Base-by-base conservation (phyloP, 106 monocot genomes). In the Dendrobium officinale region DNA sequence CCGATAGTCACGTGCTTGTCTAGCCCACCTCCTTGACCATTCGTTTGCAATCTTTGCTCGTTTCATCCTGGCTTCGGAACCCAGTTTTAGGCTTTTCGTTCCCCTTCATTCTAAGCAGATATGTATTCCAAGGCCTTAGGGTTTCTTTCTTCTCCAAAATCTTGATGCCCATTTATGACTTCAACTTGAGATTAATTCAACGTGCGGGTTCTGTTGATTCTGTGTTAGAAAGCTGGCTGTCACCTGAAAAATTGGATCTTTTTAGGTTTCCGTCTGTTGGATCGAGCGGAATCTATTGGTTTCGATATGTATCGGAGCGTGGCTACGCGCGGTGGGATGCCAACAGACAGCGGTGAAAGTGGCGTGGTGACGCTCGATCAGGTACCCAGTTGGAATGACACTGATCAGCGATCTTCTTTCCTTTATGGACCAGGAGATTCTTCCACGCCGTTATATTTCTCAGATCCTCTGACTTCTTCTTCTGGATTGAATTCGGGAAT, bases 381-480 rank as follows among this genome's bases (percentile, higher is more conserved):
- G 82, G 86, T 99, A 29, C 99, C 99, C 47, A 82, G 93, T 47
- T 99, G 99, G 99, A 93, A 86, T 81, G 99, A 99, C 81, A 80
- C 91, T 3, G 99, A 95, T 75, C 99, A 95, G 59, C 81, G 85
- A 11, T 43, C 81, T 1, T 26, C 82, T 31, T 43, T 67, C 55
- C 43, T 75, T 16, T 78, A 82, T 42, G 83, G 78, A 17, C 24
- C n/a, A 9, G 93, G 80, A 72, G 95, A 91, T 76, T 74, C 86
- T 59, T 85, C 89, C 16, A 82, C 91, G 17, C 81, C 81, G 72
- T 86, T 85, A 1, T 87, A 86, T 80, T 93, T 96, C 78, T 85
- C 93, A 24, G 95, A 96, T 83, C 95, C 95, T 37, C 85, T 96
- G n/a, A 81, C 85, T 24, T 66, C 85, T 17, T 19, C 78, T 3